A percentile compares a stretch with the other conserved stretches of the same genome.
Evolutionary conservation across 2,329 filamentous ascomycete species (phyloP).

Genomic region (Colletotrichum trifolii): DNA sequence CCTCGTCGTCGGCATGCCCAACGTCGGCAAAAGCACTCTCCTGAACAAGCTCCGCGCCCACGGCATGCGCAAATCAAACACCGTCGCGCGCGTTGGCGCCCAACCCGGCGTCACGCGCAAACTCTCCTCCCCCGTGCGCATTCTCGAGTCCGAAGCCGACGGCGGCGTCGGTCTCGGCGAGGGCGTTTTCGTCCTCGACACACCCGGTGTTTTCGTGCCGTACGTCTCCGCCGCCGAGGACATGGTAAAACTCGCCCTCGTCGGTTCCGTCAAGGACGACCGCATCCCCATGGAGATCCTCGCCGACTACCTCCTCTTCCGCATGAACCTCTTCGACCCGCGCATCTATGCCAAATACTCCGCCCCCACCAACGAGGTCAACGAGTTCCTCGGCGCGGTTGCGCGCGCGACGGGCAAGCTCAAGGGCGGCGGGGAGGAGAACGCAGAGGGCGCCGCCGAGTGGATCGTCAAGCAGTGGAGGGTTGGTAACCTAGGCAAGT

Average conservation of each 20-base stretch:
- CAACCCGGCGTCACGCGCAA: slow-evolving; percentile 92
- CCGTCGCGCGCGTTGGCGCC: slow-evolving; percentile 84
- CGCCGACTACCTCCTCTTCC: slow-evolving; percentile 90
- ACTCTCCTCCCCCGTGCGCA: slow-evolving; percentile 84
- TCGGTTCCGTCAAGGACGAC: slow-evolving; percentile 90
- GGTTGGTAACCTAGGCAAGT: slow-evolving; percentile 77
- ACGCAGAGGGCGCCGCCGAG: slow-evolving; percentile 78
- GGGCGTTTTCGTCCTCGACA: slow-evolving; percentile 88
- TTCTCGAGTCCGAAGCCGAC: slow-evolving; percentile 56
- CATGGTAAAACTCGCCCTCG: slow-evolving; percentile 96
- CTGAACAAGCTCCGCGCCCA: slow-evolving; percentile 83
- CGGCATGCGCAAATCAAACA: slow-evolving; percentile 67
- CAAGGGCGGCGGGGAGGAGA: slow-evolving; percentile 76
- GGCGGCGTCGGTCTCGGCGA: slow-evolving; percentile 50
- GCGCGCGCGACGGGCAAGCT: slow-evolving; percentile 82
- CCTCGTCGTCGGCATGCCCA: slow-evolving; percentile 96
- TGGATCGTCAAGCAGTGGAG: slow-evolving; percentile 88
- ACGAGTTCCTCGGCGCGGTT: slow-evolving; percentile 75
- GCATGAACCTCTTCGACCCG: slow-evolving; percentile 77
- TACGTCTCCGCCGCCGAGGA: slow-evolving; percentile 86
- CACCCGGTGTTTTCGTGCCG: slow-evolving; percentile 93
- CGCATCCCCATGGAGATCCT: slow-evolving; percentile 82
- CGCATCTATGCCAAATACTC: slow-evolving; percentile 70
- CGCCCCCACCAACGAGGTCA: slow-evolving; percentile 85
- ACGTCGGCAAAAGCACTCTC: slow-evolving; percentile 95